A percentile compares a stretch with the other conserved stretches of the same genome.
These are phyloP conservation scores for Sarocladium oryzae DNA, from an alignment of 2,329 filamentous ascomycete species.

Conservation along the genomic window DNA sequence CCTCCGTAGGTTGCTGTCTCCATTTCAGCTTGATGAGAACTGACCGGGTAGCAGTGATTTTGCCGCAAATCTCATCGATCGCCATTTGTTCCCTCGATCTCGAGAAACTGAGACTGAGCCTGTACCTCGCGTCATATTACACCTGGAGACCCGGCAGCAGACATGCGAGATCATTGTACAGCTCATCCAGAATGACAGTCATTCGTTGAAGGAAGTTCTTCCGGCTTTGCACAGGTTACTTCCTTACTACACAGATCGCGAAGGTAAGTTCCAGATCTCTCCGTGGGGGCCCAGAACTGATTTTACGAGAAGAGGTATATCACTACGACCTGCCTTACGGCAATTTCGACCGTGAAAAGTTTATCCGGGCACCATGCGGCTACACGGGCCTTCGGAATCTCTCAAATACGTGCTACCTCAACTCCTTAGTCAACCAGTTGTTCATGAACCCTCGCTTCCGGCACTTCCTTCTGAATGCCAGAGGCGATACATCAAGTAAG, in stretches of 20 bases:
- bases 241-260: slow-evolving; percentile 26
- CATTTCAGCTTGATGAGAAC: neutral
- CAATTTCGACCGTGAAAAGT: slow-evolving; percentile 57
- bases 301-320: slow-evolving; percentile 43
- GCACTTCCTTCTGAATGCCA: slow-evolving; percentile 68
- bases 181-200: slow-evolving; percentile 45
- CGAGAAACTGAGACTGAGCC: slow-evolving; percentile 22
- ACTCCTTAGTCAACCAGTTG: slow-evolving; percentile 87
- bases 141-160: slow-evolving; percentile 47
- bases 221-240: slow-evolving; percentile 27
- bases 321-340: slow-evolving; percentile 51
- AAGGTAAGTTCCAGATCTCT: slow-evolving; percentile 21
- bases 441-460: slow-evolving; percentile 94
- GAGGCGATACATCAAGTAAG: slow-evolving; percentile 45
- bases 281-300: slow-evolving; percentile 24
- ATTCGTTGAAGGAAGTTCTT: slow-evolving; percentile 46
- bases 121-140: slow-evolving; percentile 39
- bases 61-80: slow-evolving; percentile 46
- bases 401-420: slow-evolving; percentile 95
- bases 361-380: slow-evolving; percentile 68
- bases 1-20: neutral
- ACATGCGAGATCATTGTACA: slow-evolving; percentile 55
- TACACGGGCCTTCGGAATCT: slow-evolving; percentile 89
- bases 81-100: slow-evolving; percentile 59
- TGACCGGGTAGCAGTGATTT: slow-evolving; percentile 17